Conservation (phyloP, 2,329 filamentous ascomycete genomes). For the Colletotrichum sansevieriae region DNA sequence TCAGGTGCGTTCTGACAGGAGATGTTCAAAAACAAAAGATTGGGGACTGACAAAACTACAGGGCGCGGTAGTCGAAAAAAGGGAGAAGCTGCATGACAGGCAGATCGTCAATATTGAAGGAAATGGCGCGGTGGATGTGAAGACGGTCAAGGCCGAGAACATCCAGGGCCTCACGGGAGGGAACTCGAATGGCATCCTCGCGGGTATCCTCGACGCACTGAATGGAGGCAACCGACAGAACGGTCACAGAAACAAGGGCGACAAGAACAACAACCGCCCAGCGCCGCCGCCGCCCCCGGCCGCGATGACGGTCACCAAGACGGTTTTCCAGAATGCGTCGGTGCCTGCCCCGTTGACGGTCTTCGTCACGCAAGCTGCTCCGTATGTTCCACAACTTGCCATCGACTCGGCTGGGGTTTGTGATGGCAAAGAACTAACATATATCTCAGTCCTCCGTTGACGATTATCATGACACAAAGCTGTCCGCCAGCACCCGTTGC, state of each 20-base stretch:
- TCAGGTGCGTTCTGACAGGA: conserved; percentile 38
- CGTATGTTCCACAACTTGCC: not conserved
- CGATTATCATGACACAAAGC: conserved; percentile 18
- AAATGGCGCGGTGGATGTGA: conserved; percentile 28
- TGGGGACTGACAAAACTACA: conserved; percentile 28
- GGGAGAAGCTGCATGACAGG: conserved; percentile 20
- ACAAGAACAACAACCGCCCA: conserved; percentile 16
- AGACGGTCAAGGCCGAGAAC: conserved; percentile 31
- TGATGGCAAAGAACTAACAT: not conserved
- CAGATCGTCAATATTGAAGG: conserved; percentile 35
- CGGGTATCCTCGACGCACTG: conserved; percentile 37
- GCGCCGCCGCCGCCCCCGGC: conserved; percentile 7
- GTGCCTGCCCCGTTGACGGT: conserved; percentile 32
- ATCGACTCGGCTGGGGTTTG: not conserved
- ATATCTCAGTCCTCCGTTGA: conserved; percentile 11
- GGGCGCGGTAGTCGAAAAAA: conserved; percentile 34
- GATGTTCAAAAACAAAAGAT: not conserved
- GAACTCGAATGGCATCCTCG: conserved; percentile 31
- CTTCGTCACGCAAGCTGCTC: conserved; percentile 33
- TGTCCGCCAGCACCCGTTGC: conserved; percentile 20
- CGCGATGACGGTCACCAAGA: conserved; percentile 32
- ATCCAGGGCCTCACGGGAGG: conserved; percentile 9
- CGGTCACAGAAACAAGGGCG: conserved; percentile 34
- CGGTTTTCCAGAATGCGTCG: conserved; percentile 32
- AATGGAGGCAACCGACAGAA: conserved; percentile 35